phyloP scores from a whole-genome alignment of 495 filamentous ascomycete genomes.

The Chaetomidium leptoderma region DNA sequence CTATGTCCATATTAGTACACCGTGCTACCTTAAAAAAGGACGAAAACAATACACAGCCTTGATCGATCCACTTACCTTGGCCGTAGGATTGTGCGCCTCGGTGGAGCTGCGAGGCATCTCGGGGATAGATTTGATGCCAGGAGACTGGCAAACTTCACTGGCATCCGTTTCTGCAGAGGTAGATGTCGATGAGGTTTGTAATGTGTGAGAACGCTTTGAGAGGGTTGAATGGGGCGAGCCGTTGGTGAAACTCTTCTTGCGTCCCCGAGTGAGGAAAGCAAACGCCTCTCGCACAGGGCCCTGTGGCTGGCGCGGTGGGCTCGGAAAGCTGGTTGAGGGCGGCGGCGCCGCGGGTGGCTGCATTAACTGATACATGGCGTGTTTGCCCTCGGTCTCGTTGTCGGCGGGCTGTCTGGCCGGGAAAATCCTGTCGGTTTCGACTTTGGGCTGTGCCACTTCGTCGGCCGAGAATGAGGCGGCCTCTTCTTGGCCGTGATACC shows the following conservation, averaged over 20 bases:
- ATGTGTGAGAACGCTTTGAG: slow-evolving; percentile 14
- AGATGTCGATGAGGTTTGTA: slow-evolving; percentile 23
- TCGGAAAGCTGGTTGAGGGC: slow-evolving; percentile 17
- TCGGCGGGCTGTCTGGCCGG: slow-evolving; percentile 41
- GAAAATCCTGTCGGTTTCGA: slow-evolving; percentile 39
- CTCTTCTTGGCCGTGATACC: slow-evolving; percentile 18
- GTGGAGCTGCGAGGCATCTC: not conserved
- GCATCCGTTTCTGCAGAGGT: not conserved
- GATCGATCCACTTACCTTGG: slow-evolving; percentile 51
- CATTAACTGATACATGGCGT: slow-evolving; percentile 23
- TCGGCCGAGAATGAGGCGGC: slow-evolving; percentile 23
- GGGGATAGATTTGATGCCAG: slow-evolving; percentile 4
- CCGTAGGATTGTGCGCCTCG: slow-evolving; percentile 78
- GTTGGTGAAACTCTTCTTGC: slow-evolving; percentile 24
- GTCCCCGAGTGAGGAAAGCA: slow-evolving; percentile 33
- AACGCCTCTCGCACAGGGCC: slow-evolving; percentile 41
- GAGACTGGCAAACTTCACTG: slow-evolving; percentile 15
- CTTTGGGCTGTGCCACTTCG: slow-evolving; percentile 35
- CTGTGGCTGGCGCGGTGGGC: slow-evolving; percentile 26
- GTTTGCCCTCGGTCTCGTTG: slow-evolving; percentile 39
- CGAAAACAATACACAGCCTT: slow-evolving; percentile 3
- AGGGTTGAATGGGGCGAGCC: slow-evolving; percentile 15
- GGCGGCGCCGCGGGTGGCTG: slow-evolving; percentile 32
- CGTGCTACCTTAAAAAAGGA: slow-evolving; percentile 38
- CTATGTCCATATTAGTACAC: slow-evolving; percentile 28